phyloP scores from a whole-genome alignment of 108 stramenopile species.

The Skeletonema costatum region DNA sequence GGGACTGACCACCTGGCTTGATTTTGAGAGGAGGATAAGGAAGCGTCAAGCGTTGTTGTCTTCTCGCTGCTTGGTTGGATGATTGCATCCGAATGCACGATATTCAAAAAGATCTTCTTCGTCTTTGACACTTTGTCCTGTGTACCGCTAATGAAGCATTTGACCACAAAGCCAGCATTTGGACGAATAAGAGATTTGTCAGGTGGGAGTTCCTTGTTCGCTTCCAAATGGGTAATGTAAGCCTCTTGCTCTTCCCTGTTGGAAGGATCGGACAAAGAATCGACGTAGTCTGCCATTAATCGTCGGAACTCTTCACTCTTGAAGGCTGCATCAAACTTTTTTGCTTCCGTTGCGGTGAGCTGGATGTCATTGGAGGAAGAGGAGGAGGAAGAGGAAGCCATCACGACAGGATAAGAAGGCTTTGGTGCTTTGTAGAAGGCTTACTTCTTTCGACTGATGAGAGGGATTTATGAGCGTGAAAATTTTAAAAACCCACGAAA shows the following conservation, averaged over 20 bases:
- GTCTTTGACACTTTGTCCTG: slow-evolving; percentile 14
- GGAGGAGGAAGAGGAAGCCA: neutral
- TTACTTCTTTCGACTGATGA: no score
- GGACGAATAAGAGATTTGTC: slow-evolving; percentile 56
- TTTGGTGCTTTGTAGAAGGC: no score
- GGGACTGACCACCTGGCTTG: slow-evolving; percentile 52
- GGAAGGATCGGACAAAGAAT: slow-evolving; percentile 60
- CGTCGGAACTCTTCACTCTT: slow-evolving; percentile 58
- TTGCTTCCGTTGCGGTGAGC: slow-evolving; percentile 37
- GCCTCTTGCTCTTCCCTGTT: slow-evolving; percentile 61
- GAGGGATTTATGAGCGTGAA: no score
- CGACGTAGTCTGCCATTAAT: slow-evolving; percentile 61
- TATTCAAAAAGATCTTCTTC: slow-evolving; percentile 65
- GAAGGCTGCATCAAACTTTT: slow-evolving; percentile 48
- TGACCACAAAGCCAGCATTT: slow-evolving; percentile 52
- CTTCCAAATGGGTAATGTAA: slow-evolving; percentile 56
- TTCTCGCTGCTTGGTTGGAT: slow-evolving; percentile 23
- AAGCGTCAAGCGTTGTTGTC: neutral
- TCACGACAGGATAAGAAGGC: no score
- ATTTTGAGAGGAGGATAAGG: neutral
- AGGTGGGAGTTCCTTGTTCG: slow-evolving; percentile 53
- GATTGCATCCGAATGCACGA: slow-evolving; percentile 48
- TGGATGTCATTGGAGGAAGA: slow-evolving; percentile 8
- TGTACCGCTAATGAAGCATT: slow-evolving; percentile 40
- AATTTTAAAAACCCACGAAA: no score